These are phyloP conservation scores for Ophiostoma perfectum DNA, from an alignment of 2,329 filamentous ascomycete genomes.

Conservation along the genomic window DNA sequence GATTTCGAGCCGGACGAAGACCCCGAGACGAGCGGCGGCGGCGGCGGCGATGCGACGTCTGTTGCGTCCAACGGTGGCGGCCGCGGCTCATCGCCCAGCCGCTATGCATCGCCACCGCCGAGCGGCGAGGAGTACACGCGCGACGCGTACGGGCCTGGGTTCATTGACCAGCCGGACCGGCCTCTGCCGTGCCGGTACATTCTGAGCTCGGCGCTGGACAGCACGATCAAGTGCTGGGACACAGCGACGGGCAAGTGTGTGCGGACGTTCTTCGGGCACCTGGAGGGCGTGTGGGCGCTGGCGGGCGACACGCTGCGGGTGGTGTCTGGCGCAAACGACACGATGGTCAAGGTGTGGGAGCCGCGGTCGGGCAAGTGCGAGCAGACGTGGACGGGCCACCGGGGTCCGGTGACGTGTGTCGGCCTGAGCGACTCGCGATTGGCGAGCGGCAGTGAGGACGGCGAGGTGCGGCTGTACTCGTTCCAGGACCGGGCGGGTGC, in stretches of 20 bases:
- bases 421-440: slow-evolving; percentile 84
- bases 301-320: slow-evolving; percentile 48
- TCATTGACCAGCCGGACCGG: slow-evolving; percentile 56
- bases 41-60: slow-evolving; percentile 50
- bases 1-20: slow-evolving; percentile 85
- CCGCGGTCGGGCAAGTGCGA: slow-evolving; percentile 86
- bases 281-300: slow-evolving; percentile 93
- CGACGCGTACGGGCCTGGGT: slow-evolving; percentile 55
- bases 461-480: slow-evolving; percentile 79
- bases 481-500: slow-evolving; percentile 50
- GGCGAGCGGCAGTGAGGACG: slow-evolving; percentile 89
- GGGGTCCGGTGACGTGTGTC: slow-evolving; percentile 87
- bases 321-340: slow-evolving; percentile 85
- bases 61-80: slow-evolving; percentile 41
- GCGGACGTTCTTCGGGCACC: slow-evolving; percentile 90
- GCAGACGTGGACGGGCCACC: slow-evolving; percentile 84
- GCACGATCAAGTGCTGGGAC: slow-evolving; percentile 90
- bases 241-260: slow-evolving; percentile 74
- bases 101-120: slow-evolving; percentile 30
- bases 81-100: slow-evolving; percentile 29
- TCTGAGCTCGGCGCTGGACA: slow-evolving; percentile 85
- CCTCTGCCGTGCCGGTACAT: slow-evolving; percentile 82
- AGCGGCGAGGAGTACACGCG: slow-evolving; percentile 37
- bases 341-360: slow-evolving; percentile 94
- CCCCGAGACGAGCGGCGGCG: slow-evolving; percentile 36